These are phyloP conservation scores for Cercis canadensis DNA, from an alignment of 306 rosid species.

Conservation along the genomic window DNA sequence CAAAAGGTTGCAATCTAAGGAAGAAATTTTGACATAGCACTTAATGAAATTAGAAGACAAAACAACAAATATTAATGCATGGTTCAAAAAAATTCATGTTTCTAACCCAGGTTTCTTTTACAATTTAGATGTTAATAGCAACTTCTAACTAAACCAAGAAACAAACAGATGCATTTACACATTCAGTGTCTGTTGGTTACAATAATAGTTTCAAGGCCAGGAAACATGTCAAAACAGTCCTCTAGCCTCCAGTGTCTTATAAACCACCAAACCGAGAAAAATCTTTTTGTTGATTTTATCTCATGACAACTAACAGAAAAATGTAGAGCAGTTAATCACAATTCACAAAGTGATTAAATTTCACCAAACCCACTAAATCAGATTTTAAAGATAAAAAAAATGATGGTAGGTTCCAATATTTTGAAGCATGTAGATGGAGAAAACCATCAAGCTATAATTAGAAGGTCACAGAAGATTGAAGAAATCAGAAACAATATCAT, in stretches of 20 bases:
- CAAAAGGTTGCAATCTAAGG: background rate
- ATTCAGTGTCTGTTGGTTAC: background rate
- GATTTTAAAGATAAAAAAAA: background rate
- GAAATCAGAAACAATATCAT: constrained; percentile 12
- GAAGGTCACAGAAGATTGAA: constrained; percentile 7
- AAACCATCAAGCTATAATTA: constrained; percentile 9
- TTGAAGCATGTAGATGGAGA: constrained; percentile 4
- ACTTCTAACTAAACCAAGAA: no score
- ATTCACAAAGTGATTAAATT: background rate
- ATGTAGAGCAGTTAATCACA: background rate
- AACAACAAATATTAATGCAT: background rate
- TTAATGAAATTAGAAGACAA: background rate
- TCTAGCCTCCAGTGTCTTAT: background rate
- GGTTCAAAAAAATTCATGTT: background rate
- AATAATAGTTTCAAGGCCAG: background rate
- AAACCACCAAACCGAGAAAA: background rate
- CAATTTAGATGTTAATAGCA: no score
- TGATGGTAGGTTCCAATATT: background rate
- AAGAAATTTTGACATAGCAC: background rate
- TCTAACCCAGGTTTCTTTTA: background rate
- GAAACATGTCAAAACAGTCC: background rate
- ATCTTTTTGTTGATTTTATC: background rate
- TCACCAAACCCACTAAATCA: background rate
- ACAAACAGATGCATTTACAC: background rate
- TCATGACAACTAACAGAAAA: background rate